Conservation (phyloP, 306 rosid genomes). For the Benincasa hispida region DNA sequence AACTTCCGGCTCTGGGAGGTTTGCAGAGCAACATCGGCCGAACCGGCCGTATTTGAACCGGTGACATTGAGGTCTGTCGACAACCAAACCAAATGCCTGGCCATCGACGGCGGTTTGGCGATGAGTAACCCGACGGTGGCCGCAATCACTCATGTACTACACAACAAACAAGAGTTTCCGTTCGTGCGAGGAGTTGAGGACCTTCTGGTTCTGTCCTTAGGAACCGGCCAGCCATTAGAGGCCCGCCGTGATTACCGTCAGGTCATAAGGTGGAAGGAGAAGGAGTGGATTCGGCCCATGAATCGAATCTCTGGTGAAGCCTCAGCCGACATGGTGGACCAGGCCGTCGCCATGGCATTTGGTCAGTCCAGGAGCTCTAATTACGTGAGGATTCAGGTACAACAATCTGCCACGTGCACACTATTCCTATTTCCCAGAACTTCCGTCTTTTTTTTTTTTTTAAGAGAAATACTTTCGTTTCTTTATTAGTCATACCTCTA, state of each 20-base stretch:
- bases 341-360: slow-evolving; percentile 91
- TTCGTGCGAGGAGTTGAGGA: slow-evolving; percentile 98
- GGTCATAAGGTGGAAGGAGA: slow-evolving; percentile 68
- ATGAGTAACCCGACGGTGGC: slow-evolving; percentile 93
- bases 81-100: slow-evolving; percentile 53
- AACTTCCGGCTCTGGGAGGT: slow-evolving; percentile 95
- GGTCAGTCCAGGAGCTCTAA: slow-evolving; percentile 60
- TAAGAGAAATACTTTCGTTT: neutral
- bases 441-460: neutral
- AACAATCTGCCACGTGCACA: slow-evolving; percentile 6
- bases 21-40: slow-evolving; percentile 89
- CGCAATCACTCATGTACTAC: slow-evolving; percentile 97
- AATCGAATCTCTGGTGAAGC: slow-evolving; percentile 75
- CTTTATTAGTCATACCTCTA: neutral
- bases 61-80: slow-evolving; percentile 68
- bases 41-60: slow-evolving; percentile 68
- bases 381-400: slow-evolving; percentile 94
- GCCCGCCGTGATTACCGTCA: slow-evolving; percentile 45
- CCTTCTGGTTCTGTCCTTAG: slow-evolving; percentile 73
- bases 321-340: slow-evolving; percentile 86
- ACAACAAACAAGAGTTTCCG: slow-evolving; percentile 94
- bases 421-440: neutral
- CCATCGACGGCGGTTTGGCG: slow-evolving; percentile 77
- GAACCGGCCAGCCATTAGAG: slow-evolving; percentile 69
- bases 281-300: slow-evolving; percentile 91